Conservation (phyloP, 1,139 yeast genomes). For the Candida sojae region DNA sequence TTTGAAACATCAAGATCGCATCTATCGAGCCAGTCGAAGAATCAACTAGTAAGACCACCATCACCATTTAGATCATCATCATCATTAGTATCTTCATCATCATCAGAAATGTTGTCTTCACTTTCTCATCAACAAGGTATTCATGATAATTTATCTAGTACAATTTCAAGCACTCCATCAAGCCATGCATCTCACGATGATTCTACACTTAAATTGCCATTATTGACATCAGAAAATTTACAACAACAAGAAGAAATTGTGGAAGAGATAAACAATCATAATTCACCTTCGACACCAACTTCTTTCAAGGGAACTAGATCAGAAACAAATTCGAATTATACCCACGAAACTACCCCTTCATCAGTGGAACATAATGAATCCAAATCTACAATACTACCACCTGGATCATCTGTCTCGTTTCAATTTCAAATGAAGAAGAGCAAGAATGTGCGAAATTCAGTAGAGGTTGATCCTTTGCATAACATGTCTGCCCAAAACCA, state of each 20-base stretch:
- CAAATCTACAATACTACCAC: slow-evolving; percentile 5
- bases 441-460: slow-evolving; percentile 7
- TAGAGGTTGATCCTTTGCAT: slow-evolving; percentile 11
- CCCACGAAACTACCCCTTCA: slow-evolving; percentile 39
- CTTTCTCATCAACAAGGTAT: neutral
- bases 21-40: neutral
- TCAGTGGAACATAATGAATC: slow-evolving; percentile 22
- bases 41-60: neutral
- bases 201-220: slow-evolving; percentile 9
- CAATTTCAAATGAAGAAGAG: slow-evolving; percentile 4
- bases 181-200: slow-evolving; percentile 2
- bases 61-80: neutral
- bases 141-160: neutral
- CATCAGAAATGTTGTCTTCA: neutral
- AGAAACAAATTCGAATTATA: slow-evolving; percentile 16
- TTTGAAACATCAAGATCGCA: slow-evolving; percentile 2
- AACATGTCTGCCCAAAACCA: neutral
- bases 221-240: slow-evolving; percentile 11
- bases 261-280: neutral
- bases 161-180: slow-evolving; percentile 1
- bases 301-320: slow-evolving; percentile 26
- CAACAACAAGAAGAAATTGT: slow-evolving; percentile 7
- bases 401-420: slow-evolving; percentile 3
- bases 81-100: neutral
- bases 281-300: slow-evolving; percentile 32